Conservation (phyloP, 176 grass and related monocot genomes). For the Pontederia crassipes region DNA sequence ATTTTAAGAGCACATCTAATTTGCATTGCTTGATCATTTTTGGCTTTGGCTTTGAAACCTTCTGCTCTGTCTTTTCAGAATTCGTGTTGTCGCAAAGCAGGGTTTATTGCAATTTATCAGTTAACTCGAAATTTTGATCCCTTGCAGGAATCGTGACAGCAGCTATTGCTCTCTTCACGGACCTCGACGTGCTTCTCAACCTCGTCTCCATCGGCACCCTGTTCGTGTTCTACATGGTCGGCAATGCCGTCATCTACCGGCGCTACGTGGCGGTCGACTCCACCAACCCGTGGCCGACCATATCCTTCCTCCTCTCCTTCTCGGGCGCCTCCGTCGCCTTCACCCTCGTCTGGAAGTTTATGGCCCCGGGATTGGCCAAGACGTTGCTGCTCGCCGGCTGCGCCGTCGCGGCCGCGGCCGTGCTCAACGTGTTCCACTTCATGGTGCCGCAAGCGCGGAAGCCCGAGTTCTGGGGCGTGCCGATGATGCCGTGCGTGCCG, state of each 20-base stretch:
- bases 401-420: constrained; percentile 24
- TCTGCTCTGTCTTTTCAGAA: no score
- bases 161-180: constrained; percentile 68
- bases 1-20: no score
- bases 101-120: no score
- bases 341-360: constrained; percentile 56
- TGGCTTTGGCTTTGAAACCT: no score
- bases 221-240: constrained; percentile 99
- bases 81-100: no score
- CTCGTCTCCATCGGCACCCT: constrained; percentile 93
- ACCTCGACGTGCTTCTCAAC: constrained; percentile 74
- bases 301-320: constrained; percentile 49
- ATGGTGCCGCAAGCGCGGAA: constrained; percentile 51
- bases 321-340: constrained; percentile 48
- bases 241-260: constrained; percentile 81
- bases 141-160: constrained; percentile 62
- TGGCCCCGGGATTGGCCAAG: constrained; percentile 16
- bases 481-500: constrained; percentile 91
- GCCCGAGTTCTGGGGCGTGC: constrained; percentile 78
- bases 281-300: constrained; percentile 27
- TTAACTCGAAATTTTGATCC: no score
- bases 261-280: constrained; percentile 43
- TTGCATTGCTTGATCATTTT: no score
- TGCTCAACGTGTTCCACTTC: constrained; percentile 40
- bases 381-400: constrained; percentile 32